Base-by-base conservation (phyloP, 2,329 filamentous ascomycete species). In the Alternaria sp. region DNA sequence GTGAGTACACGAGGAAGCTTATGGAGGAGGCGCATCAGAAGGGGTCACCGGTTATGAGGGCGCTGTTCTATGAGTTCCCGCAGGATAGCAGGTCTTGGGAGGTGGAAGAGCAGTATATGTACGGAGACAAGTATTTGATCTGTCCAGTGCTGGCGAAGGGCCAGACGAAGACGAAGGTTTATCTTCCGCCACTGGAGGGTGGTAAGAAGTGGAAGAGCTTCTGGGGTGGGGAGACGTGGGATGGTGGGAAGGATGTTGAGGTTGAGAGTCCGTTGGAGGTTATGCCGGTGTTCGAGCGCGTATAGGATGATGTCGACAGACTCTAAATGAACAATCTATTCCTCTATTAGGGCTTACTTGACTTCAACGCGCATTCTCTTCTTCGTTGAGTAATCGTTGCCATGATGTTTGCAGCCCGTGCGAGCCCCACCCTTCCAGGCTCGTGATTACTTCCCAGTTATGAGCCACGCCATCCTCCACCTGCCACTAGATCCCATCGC, bases 41-140 rank as follows among this genome's bases (percentile, higher is more conserved):
- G 55, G 89, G 89, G 0, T 83, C 83, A 0, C 89, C 89, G 0
- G 79, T 91, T 10, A 91, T 91, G 72, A 78, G 89, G 12, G 82
- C 88, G 1, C 72, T 88, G 11, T 91, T 91, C 71, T 89, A 88
- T 65, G 88, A 89, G 61, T 91, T 90, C 62, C 88, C 88, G 0
- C 62, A 78, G 0, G 88, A 91, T 62, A 51, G 75, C 12, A 75
- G 71, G 59, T 80, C 82, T 15, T 91, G 89, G 89, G 81, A 84
- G 5, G 72, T 89, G 4, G 86, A 88, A 55, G 83, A 84, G 30
- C 84, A 90, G 79, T 91, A 90, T 71, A 87, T 91, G 84, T 91
- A 85, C 69, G 89, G 89, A 0, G 71, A 78, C 15, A 85, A 84
- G 71, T 90, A 90, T 70, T 78, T 91, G 13, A 83, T 85, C 8